Evolutionary conservation across 2,329 filamentous ascomycete genomes (phyloP).

Genomic region (Fusarium sp.): DNA sequence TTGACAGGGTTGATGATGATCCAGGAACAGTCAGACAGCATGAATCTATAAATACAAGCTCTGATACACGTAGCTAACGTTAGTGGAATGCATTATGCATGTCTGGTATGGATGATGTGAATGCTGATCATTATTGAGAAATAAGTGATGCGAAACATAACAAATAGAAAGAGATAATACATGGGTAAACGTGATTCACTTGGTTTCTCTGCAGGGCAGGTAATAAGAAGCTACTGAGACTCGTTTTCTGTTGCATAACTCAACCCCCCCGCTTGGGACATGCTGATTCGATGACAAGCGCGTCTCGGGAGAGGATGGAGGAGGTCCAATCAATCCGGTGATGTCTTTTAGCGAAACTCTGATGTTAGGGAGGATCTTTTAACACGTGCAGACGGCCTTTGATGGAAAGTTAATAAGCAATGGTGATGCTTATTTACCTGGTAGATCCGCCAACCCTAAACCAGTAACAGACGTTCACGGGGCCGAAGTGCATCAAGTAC

Average conservation of each 20-base stretch:
- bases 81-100: conserved; percentile 5
- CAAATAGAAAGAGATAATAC: background rate
- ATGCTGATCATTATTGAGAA: background rate
- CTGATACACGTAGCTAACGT: background rate
- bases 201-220: background rate
- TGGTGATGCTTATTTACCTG: conserved; percentile 32
- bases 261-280: conserved; percentile 4
- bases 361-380: conserved; percentile 1
- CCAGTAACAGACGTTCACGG: conserved; percentile 10
- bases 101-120: background rate
- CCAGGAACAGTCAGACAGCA: conserved; percentile 15
- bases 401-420: background rate
- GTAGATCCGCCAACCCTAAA: conserved; percentile 26
- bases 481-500: background rate
- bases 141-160: background rate
- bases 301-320: background rate
- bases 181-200: conserved; percentile 6
- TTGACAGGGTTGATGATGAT: conserved; percentile 14
- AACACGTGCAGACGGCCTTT: no score
- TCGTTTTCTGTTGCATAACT: background rate
- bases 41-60: conserved; percentile 30
- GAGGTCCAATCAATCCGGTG: conserved; percentile 2
- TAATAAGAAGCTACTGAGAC: conserved; percentile 1
- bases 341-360: conserved; percentile 17
- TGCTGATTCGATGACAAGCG: conserved; percentile 27